Evolutionary conservation across 257 asterid genomes (phyloP), one percentile per base, ranked within the genome.

Genomic region (Schizonepeta tenuifolia): DNA sequence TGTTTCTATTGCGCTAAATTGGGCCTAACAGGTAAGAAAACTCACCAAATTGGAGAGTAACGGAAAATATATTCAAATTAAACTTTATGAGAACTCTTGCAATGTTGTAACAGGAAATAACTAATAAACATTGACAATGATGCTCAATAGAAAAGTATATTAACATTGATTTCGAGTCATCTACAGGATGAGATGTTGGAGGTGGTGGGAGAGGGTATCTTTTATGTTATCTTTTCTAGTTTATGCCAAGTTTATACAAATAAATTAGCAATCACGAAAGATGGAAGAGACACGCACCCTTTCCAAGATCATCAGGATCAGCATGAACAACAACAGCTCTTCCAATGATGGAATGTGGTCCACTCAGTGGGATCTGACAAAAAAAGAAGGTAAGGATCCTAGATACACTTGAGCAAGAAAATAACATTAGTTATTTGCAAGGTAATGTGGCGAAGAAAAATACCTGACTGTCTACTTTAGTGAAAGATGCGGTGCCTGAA

Each of bases 251-350:
- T 5, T 31, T 1, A 2, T 28, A 24, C 9, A 22, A 74, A 72
- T 38, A 54, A 55, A 15, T 9, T 21, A 38, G 28, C 31, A 69
- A 70, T 43, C 65, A 67, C 21, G 18, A 26, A 40, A 49, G 62
- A 24, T 7, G 69, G 71, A 63, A 50, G 65, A 56, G 70, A 56
- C 11, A 36, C 92, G 28, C 71, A 91, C 99, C 99, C 83, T 82
- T 89, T 77, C 97, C 99, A 53, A 94, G 91, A 86, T 94, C 99
- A 83, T 95, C 99, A 20, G 96, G 95, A 77, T 95, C 99, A 51
- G 81, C 96, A 85, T 95, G 99, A 65, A 95, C 97, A 70, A 95
- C 99, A n/a, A 95, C 99, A 51, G 99, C 99, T 74, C 99, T 87
- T 83, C 99, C 99, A 78, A 95, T 79, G 44, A 95, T 78, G 71